Evolutionary conservation across 2,329 filamentous ascomycete species (phyloP).

Genomic region (Cyclaneusma minus): DNA sequence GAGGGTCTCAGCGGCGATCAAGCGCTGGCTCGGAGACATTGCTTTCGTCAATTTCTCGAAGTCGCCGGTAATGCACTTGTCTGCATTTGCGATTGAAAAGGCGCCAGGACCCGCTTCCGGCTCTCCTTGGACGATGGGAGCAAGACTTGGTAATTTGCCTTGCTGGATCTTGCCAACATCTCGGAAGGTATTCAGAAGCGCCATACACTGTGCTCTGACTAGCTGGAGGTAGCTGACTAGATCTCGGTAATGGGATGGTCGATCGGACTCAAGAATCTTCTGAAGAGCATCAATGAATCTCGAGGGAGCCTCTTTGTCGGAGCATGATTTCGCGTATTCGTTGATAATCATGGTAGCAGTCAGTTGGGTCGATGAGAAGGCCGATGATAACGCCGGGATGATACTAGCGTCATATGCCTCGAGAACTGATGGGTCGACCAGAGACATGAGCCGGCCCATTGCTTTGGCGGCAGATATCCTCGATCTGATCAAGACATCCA

Average conservation of each 20-base stretch:
- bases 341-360: constrained; percentile 73
- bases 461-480: constrained; percentile 78
- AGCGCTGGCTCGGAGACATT: constrained; percentile 75
- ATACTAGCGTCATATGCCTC: constrained; percentile 51
- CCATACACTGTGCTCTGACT: constrained; percentile 79
- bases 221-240: constrained; percentile 81
- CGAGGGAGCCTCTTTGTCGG: constrained; percentile 31
- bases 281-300: constrained; percentile 52
- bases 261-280: constrained; percentile 64
- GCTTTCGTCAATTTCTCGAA: constrained; percentile 78
- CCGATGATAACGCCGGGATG: constrained; percentile 50
- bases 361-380: constrained; percentile 75
- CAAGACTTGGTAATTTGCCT: constrained; percentile 61
- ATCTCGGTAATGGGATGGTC: constrained; percentile 74
- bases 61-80: constrained; percentile 73
- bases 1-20: constrained; percentile 68
- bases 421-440: constrained; percentile 49
- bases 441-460: constrained; percentile 68
- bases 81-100: constrained; percentile 76
- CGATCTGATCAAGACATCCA: constrained; percentile 76
- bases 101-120: constrained; percentile 80
- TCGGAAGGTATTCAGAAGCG: constrained; percentile 78
- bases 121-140: constrained; percentile 88
- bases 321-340: constrained; percentile 59
- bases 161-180: constrained; percentile 73